Evolutionary conservation across 192 early-diverging fungal species (phyloP), one percentile per base, ranked within the genome.

Genomic region (Podila epicladia): DNA sequence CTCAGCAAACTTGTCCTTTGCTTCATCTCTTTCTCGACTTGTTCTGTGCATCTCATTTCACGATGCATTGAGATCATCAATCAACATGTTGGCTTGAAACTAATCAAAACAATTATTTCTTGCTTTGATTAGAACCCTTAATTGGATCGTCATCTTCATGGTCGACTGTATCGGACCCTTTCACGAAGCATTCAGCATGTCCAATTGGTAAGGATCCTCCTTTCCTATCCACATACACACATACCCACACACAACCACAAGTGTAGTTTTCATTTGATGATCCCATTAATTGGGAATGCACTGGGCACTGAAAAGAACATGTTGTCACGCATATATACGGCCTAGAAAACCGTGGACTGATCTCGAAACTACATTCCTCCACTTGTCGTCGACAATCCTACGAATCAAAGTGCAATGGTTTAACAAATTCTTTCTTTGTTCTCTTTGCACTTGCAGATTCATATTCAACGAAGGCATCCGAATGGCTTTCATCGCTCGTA

Each of bases 221-320:
- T n/a, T 11, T 64, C 9, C 11, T 17, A 33, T 45, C 33, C 20
- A n/a, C 62, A 13, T 20, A 19, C 20, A 26, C 9, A 6, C 33
- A 1, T 19, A 26, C 12, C 4, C 32, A 62, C 24, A 35, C 33
- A 19, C 15, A 37, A 19, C 38, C 8, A 28, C n/a, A 31, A 49
- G 20, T 35, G 50, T 67, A 24, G 65, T 24, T 32, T 60, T 70
- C 62, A 55, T 37, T 61, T 77, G 63, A 69, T 74, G 64, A 76
- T 58, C 58, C 72, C 50, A 41, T 76, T 64, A 74, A 45, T 45
- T 58, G 59, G 86, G 86, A 29, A 83, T 84, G 89, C 89, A 91
- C 89, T 91, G 89, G 89, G 89, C 89, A 91, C 89, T 89, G 88
- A 91, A 85, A 79, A 65, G 50, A 68, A 50, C 48, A 83, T 82